A percentile compares a stretch with the other conserved stretches of the same genome.
Evolutionary conservation across 495 filamentous ascomycete species (phyloP).

Genomic region (Sabuloglossum arenarium): DNA sequence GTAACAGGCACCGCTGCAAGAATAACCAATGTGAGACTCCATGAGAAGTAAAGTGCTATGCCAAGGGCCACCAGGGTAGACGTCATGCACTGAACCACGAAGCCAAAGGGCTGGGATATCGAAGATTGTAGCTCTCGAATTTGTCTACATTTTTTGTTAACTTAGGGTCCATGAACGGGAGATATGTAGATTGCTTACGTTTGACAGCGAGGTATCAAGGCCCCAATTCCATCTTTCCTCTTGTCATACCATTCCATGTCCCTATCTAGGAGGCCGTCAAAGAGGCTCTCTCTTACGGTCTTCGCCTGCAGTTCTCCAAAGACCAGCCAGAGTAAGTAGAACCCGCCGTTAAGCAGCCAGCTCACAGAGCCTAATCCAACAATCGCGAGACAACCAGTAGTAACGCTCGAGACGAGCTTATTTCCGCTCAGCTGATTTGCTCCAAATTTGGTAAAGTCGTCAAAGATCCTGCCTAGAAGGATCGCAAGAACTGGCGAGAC

Average conservation of each 20-base stretch:
- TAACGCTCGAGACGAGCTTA: conserved; percentile 32
- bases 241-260: conserved; percentile 73
- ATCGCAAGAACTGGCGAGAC: conserved; percentile 43
- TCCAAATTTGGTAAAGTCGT: conserved; percentile 45
- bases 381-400: conserved; percentile 35
- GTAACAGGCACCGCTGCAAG: conserved; percentile 54
- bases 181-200: conserved; percentile 32
- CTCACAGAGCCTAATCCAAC: conserved; percentile 34
- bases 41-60: conserved; percentile 59
- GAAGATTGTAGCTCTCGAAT: conserved; percentile 65
- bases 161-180: not conserved
- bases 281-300: conserved; percentile 38
- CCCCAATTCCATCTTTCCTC: conserved; percentile 45
- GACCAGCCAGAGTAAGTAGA: conserved; percentile 44
- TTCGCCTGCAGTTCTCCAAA: conserved; percentile 69
- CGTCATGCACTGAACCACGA: conserved; percentile 37
- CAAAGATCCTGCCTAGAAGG: conserved; percentile 57
- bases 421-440: conserved; percentile 25
- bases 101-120: conserved; percentile 57
- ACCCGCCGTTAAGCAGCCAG: conserved; percentile 43
- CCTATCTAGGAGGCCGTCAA: conserved; percentile 43
- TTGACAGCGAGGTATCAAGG: conserved; percentile 48
- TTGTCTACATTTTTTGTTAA: conserved; percentile 29
- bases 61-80: conserved; percentile 38
- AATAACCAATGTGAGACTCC: conserved; percentile 69